Base-by-base conservation (phyloP, 257 asterid genomes). In the Fraxinus americana region DNA sequence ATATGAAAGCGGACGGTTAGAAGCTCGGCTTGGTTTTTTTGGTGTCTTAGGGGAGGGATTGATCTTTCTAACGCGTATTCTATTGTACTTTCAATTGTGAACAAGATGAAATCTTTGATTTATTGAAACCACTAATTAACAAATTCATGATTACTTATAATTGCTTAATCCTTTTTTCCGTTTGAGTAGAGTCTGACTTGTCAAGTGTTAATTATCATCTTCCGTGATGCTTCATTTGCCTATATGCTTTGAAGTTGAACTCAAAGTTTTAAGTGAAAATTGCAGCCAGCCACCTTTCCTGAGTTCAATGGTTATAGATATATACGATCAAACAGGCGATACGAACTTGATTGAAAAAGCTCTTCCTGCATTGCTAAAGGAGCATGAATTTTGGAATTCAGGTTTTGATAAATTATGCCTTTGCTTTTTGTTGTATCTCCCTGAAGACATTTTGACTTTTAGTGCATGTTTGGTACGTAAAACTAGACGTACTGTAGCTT, bases 211-310 rank as follows among this genome's bases (percentile, higher is more conserved):
- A 52, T 7, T n/a, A 19, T 54, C 0, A 16, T 54, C 27, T n/a
- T 54, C 65, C n/a, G 0, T 54, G 8, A 72, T 54, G 70, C 52
- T 77, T 72, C 69, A 23, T 19, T 27, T 38, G 67, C 38, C 50
- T 48, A 12, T 23, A 52, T 14, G 61, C 65, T 61, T 21, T 71
- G 17, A 73, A 45, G 30, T 41, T 79, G 19, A 52, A 54, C 50
- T 79, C 29, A 73, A 32, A 45, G 29, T 70, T 27, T 78, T 25
- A 67, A 74, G 70, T 38, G 66, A 30, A 43, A 1, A 77, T 76
- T 83, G 82, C 96, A 96, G 99, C 82, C 93, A 93, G 75, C 98
- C 98, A 73, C 99, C 98, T 23, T 83, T 96, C 21, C 78, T 93
- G 76, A 94, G 96, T 84, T 87, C 97, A 73, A 96, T 96, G 99